Percentiles rank a stretch among this genome's conserved stretches.
Evolutionary conservation across 148 eudicot genomes (phyloP).

Genomic region (Linanthus parryae): DNA sequence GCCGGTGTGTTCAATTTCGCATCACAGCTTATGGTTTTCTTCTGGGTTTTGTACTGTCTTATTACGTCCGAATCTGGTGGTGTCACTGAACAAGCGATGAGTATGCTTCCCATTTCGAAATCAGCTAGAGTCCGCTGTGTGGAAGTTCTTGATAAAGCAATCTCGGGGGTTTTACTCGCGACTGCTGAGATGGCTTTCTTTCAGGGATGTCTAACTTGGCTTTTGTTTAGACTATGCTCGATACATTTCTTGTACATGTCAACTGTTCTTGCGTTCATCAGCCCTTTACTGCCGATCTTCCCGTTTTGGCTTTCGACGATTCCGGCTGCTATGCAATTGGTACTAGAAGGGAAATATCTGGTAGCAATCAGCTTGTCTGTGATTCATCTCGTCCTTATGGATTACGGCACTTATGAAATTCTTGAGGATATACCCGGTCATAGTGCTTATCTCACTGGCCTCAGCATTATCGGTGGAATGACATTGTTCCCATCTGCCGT

Average conservation of each 20-base stretch:
- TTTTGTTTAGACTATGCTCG: slow-evolving; percentile 66
- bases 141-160: slow-evolving; percentile 72
- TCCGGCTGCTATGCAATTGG: slow-evolving; percentile 66
- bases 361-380: slow-evolving; percentile 48
- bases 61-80: slow-evolving; percentile 82
- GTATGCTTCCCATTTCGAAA: slow-evolving; percentile 52
- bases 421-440: slow-evolving; percentile 72
- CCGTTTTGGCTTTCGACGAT: slow-evolving; percentile 63
- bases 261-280: slow-evolving; percentile 62
- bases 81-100: slow-evolving; percentile 63
- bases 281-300: slow-evolving; percentile 68
- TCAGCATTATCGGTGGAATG: slow-evolving; percentile 90
- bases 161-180: slow-evolving; percentile 68
- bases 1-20: slow-evolving; percentile 65
- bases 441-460: slow-evolving; percentile 71
- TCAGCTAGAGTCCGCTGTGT: slow-evolving; percentile 58
- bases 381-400: slow-evolving; percentile 62
- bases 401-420: slow-evolving; percentile 66
- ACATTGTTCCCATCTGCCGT: slow-evolving; percentile 73
- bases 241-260: slow-evolving; percentile 83
- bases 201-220: slow-evolving; percentile 93
- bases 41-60: slow-evolving; percentile 78
- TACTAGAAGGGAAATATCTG: slow-evolving; percentile 56
- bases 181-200: slow-evolving; percentile 70
- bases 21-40: slow-evolving; percentile 68